Evolutionary conservation across 345 rosid species (phyloP).

Genomic region (Physaria fendleri): DNA sequence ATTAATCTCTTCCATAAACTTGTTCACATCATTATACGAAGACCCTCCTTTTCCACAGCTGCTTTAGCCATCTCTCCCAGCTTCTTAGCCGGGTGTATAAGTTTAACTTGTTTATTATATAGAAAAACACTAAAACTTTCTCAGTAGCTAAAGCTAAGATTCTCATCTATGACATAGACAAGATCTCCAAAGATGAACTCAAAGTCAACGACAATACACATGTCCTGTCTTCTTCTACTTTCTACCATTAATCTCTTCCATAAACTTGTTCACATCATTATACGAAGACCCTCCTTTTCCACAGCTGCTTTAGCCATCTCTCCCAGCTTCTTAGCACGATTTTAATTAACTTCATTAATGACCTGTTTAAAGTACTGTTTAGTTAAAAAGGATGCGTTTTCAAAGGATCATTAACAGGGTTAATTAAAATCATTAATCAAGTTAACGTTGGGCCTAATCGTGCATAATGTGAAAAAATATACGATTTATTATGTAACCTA

Average conservation of each 20-base stretch:
- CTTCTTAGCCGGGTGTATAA: no score
- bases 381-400: no score
- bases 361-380: no score
- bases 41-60: constrained; percentile 31
- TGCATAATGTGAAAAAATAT: no score
- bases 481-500: no score
- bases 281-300: constrained; percentile 34
- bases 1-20: constrained; percentile 18
- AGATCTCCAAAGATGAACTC: not conserved
- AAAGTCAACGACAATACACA: not conserved
- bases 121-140: not conserved
- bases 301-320: constrained; percentile 28
- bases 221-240: not conserved
- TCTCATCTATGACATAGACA: not conserved
- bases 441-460: no score
- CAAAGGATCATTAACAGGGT: no score
- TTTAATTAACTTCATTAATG: no score
- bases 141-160: not conserved
- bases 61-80: constrained; percentile 27
- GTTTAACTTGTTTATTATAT: no score
- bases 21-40: constrained; percentile 29
- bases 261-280: constrained; percentile 24
- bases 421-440: no score
- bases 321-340: constrained; percentile 16
- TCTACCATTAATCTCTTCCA: constrained; percentile 15